Conservation (phyloP, 2,329 filamentous ascomycete species). For the Neurospora sp. region DNA sequence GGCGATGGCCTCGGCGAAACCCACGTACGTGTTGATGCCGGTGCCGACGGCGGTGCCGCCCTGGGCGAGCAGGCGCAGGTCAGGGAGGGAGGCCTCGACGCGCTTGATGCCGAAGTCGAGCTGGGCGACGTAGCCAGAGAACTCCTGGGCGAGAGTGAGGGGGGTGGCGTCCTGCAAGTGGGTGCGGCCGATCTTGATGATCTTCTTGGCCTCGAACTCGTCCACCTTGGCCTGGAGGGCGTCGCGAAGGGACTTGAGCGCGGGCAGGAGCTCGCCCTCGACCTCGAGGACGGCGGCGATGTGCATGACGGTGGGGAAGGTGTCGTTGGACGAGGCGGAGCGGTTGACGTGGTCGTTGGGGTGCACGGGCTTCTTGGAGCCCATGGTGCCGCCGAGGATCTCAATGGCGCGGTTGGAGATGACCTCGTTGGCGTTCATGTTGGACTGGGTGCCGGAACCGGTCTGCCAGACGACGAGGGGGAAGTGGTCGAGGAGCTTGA, state of each 20-base stretch:
- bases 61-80: constrained; percentile 80
- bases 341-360: constrained; percentile 99
- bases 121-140: constrained; percentile 94
- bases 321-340: constrained; percentile 97
- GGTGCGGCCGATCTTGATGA: constrained; percentile 98
- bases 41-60: constrained; percentile 96
- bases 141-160: constrained; percentile 90
- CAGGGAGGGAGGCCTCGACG: constrained; percentile 70
- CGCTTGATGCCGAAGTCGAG: constrained; percentile 84
- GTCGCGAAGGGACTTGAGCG: constrained; percentile 69
- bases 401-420: constrained; percentile 99
- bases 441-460: constrained; percentile 95
- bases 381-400: constrained; percentile 88
- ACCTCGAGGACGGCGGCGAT: constrained; percentile 94
- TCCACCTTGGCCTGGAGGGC: constrained; percentile 84
- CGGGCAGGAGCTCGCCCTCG: constrained; percentile 73
- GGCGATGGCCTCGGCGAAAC: constrained; percentile 89
- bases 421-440: constrained; percentile 99
- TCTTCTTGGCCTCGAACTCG: constrained; percentile 71
- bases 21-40: constrained; percentile 93
- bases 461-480: constrained; percentile 99
- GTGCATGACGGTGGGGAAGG: constrained; percentile 99
- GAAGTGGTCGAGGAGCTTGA: constrained; percentile 95
- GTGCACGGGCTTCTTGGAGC: constrained; percentile 96
- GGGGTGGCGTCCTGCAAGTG: constrained; percentile 97